Evolutionary conservation across 495 filamentous ascomycete genomes (phyloP).

Genomic region (Aspergillus cavernicola): DNA sequence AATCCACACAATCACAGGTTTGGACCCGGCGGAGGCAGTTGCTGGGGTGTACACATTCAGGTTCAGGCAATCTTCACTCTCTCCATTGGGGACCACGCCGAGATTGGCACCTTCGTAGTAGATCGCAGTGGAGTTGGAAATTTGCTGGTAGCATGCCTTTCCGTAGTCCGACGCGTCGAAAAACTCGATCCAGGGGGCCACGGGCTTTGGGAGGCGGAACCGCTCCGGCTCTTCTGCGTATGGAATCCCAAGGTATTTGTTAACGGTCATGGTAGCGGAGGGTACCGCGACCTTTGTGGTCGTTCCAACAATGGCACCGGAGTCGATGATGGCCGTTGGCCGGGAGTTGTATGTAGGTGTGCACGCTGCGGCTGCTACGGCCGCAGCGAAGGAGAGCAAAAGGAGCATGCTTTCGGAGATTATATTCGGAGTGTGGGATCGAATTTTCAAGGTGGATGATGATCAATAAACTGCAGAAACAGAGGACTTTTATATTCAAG

Average conservation of each 20-base stretch:
- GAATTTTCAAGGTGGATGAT: too few relatives aligned
- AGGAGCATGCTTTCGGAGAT: too few relatives aligned
- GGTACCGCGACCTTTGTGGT: conserved; percentile 21
- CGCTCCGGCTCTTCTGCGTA: conserved; percentile 32
- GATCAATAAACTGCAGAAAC: too few relatives aligned
- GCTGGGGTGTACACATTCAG: conserved; percentile 35
- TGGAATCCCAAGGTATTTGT: conserved; percentile 32
- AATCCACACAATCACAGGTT: conserved; percentile 29
- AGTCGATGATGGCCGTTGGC: conserved; percentile 25
- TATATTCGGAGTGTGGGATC: too few relatives aligned
- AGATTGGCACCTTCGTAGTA: neutral
- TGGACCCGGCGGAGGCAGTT: conserved; percentile 13
- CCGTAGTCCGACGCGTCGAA: conserved; percentile 27
- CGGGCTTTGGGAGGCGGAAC: conserved; percentile 30
- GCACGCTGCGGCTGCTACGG: neutral
- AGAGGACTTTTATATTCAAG: too few relatives aligned
- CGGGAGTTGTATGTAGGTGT: conserved; percentile 3
- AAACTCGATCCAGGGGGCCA: conserved; percentile 13
- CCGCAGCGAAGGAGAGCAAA: neutral
- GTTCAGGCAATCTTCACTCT: conserved; percentile 47
- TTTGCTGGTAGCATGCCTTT: conserved; percentile 39
- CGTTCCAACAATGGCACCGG: conserved; percentile 28
- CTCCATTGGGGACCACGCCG: neutral
- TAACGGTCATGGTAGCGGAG: conserved; percentile 19
- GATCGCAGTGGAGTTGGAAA: neutral